A percentile compares a stretch with the other conserved stretches of the same genome.
Conservation (phyloP, 2,329 filamentous ascomycete species). For the Neoarthrinium moseri region DNA sequence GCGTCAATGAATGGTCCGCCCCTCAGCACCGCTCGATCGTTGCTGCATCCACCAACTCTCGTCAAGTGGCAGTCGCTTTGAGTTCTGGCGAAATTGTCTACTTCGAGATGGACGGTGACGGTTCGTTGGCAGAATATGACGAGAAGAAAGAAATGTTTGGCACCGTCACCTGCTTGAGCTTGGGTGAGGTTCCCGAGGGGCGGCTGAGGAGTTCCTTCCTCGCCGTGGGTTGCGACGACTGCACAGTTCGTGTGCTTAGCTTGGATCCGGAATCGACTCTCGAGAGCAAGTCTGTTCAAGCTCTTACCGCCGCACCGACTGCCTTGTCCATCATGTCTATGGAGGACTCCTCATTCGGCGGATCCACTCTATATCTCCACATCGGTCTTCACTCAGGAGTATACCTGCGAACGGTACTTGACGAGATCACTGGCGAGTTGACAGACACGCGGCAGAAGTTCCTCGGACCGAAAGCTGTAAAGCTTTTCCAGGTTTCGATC, state of each 20-base stretch:
- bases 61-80: constrained; percentile 88
- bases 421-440: constrained; percentile 92
- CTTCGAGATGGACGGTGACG: constrained; percentile 94
- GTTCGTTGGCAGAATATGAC: constrained; percentile 87
- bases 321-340: constrained; percentile 91
- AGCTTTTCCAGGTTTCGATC: constrained; percentile 87
- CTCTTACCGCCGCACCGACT: constrained; percentile 85
- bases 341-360: constrained; percentile 88
- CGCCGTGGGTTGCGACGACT: constrained; percentile 95
- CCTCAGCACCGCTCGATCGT: constrained; percentile 95
- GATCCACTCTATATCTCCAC: constrained; percentile 87
- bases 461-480: constrained; percentile 84
- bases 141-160: constrained; percentile 94
- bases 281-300: constrained; percentile 92
- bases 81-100: constrained; percentile 97
- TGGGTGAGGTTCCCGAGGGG: constrained; percentile 90
- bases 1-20: constrained; percentile 88
- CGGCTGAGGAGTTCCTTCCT: constrained; percentile 86
- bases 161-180: constrained; percentile 90
- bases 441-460: constrained; percentile 95
- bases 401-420: constrained; percentile 90
- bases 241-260: constrained; percentile 89
- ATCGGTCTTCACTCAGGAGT: constrained; percentile 95
- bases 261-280: constrained; percentile 87
- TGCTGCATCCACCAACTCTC: constrained; percentile 87